Evolutionary conservation across 768 basidiomycete genomes (phyloP), one percentile per base, ranked within the genome.

Genomic region (Trametopsis cervina): DNA sequence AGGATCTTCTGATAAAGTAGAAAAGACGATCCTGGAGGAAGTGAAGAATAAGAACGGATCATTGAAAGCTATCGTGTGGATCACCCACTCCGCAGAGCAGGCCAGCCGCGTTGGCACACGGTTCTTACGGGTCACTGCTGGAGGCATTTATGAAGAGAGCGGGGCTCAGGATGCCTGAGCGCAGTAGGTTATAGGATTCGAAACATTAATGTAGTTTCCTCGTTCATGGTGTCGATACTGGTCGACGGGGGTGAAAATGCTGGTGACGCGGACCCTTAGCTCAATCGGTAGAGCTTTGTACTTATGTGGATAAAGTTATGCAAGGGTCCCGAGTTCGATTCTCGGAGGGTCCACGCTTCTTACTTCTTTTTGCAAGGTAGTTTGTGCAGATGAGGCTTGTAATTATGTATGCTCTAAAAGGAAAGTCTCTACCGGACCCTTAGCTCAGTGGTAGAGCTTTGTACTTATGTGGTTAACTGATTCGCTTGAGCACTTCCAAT

Each of bases 81-180:
- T 93, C 51, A 93, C 91, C 0, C 90, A 92, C 62, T 88, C 86
- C 0, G 79, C 81, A 2, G 85, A 89, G 52, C 90, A 92, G 62
- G 85, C 80, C 4, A 67, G 75, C 54, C 71, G 88, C 45, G 77
- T 86, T 33, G 90, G 88, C 12, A 88, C 78, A 1, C 69, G 85
- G 51, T 85, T 81, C 56, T 61, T 86, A 20, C 70, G 73, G 20
- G 51, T 69, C 24, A 53, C 63, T 1, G 33, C 60, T 0, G 54
- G 46, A 3, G 62, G 61, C 3, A 27, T 63, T 2, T 51, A 48
- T 10, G 65, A 67, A 44, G 64, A 63, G 35, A 40, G 23, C 12
- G 17, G 35, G 15, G 29, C 15, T 7, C 29, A 33, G 7, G 29
- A 33, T 7, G 29, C 15, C 7, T 33, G 29, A 33, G n/a, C n/a